phyloP scores from a whole-genome alignment of 2,329 filamentous ascomycete species.

The Pestalotiopsis sp. region DNA sequence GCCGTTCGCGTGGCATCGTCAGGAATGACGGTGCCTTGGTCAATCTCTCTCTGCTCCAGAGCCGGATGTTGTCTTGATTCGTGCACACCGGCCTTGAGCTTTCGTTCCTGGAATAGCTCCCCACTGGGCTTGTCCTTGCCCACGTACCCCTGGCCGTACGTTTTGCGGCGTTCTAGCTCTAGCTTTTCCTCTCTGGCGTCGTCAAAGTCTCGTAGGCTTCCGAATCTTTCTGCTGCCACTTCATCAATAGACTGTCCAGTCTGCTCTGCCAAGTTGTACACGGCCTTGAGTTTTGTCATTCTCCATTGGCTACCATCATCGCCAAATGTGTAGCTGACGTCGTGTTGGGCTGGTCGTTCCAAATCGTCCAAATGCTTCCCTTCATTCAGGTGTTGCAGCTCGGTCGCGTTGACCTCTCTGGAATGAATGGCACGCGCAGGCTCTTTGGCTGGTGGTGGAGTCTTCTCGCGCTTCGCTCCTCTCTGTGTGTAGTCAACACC shows the following conservation, averaged over 20 bases:
- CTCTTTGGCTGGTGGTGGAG: slow-evolving; percentile 54
- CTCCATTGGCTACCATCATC: slow-evolving; percentile 91
- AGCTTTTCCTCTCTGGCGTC: slow-evolving; percentile 89
- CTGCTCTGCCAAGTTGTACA: slow-evolving; percentile 80
- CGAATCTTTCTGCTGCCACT: slow-evolving; percentile 80
- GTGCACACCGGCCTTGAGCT: slow-evolving; percentile 54
- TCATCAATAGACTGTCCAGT: slow-evolving; percentile 75
- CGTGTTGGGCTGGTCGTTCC: slow-evolving; percentile 55
- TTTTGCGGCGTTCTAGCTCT: slow-evolving; percentile 81
- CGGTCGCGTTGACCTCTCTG: slow-evolving; percentile 74
- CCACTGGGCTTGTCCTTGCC: slow-evolving; percentile 86
- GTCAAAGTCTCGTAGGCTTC: slow-evolving; percentile 82
- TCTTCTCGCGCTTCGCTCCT: slow-evolving; percentile 56
- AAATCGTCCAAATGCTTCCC: slow-evolving; percentile 57
- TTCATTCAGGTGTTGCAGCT: slow-evolving; percentile 64
- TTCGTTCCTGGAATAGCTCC: slow-evolving; percentile 80
- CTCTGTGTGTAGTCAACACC: slow-evolving; percentile 82
- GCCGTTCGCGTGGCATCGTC: slow-evolving; percentile 51
- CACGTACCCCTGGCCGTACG: slow-evolving; percentile 84
- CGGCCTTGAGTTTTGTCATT: slow-evolving; percentile 89
- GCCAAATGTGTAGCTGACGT: slow-evolving; percentile 83
- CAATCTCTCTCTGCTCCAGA: slow-evolving; percentile 33
- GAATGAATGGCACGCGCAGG: slow-evolving; percentile 75
- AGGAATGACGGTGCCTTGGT: slow-evolving; percentile 60
- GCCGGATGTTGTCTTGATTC: slow-evolving; percentile 34